phyloP scores from a whole-genome alignment of 2,329 filamentous ascomycete species.

The Lachnellula subtilissima region DNA sequence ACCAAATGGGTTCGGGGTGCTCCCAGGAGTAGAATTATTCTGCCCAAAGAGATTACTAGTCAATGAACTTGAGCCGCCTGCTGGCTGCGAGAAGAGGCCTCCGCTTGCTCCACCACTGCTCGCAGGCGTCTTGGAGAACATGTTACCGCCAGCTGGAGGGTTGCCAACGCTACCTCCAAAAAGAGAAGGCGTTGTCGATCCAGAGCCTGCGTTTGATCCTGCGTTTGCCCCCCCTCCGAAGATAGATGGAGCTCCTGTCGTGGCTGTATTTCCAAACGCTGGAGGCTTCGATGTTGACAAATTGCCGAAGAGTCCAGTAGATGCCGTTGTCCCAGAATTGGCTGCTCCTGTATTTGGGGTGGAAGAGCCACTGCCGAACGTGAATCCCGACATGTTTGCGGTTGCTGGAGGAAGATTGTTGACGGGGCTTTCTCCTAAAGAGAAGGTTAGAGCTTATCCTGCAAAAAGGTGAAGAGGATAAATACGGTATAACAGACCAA shows the following conservation, averaged over 20 bases:
- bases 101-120: conserved; percentile 26
- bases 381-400: conserved; percentile 30
- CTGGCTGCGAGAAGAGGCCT: conserved; percentile 28
- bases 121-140: conserved; percentile 12
- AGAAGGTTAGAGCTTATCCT: background rate
- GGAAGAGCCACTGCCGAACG: conserved; percentile 26
- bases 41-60: background rate
- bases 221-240: conserved; percentile 14
- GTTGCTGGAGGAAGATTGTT: background rate
- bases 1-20: background rate
- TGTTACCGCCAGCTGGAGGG: conserved; percentile 23
- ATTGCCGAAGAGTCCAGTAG: conserved; percentile 31
- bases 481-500: background rate
- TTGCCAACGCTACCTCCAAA: conserved; percentile 29
- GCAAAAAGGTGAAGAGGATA: background rate
- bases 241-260: conserved; percentile 2
- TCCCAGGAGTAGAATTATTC: background rate
- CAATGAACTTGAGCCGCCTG: background rate
- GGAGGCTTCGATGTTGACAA: conserved; percentile 20
- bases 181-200: conserved; percentile 16
- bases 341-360: conserved; percentile 9
- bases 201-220: conserved; percentile 15
- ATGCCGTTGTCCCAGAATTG: conserved; percentile 4
- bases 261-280: conserved; percentile 6
- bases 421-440: background rate